Conservation (phyloP, 23 red algal species). For the Gracilaria vermiculophylla region DNA sequence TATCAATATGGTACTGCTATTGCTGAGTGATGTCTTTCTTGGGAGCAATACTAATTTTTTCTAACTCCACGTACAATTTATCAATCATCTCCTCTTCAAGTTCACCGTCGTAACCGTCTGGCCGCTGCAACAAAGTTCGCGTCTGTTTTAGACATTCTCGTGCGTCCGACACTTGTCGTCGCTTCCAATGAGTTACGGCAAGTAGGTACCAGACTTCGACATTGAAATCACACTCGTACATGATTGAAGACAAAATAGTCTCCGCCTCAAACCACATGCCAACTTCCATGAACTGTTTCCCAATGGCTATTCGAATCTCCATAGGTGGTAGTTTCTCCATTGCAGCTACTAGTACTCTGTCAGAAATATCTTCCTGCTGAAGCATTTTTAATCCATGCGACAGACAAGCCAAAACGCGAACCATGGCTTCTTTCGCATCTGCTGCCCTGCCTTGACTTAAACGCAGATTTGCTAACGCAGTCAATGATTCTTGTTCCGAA, state of each 20-base stretch:
- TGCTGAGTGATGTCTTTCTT: conserved; percentile 2
- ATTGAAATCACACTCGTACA: conserved; percentile 82
- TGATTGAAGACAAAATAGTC: conserved; percentile 22
- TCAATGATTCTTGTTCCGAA: conserved; percentile 29
- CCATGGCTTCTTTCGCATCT: conserved; percentile 59
- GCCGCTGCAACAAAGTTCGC: conserved; percentile 23
- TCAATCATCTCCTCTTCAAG: conserved; percentile 66
- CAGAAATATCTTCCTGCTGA: conserved; percentile 17
- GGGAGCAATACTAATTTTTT: conserved; percentile 16
- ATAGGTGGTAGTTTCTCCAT: conserved; percentile 38
- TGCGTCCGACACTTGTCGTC: conserved; percentile 27
- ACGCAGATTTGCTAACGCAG: conserved; percentile 62
- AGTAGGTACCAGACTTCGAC: conserved; percentile 83
- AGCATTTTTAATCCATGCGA: conserved; percentile 33
- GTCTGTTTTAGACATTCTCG: conserved; percentile 33
- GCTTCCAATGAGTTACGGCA: conserved; percentile 54
- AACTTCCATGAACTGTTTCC: conserved; percentile 74
- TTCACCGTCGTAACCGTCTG: conserved; percentile 60
- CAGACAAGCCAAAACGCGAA: conserved; percentile 35
- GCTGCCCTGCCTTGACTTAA: conserved; percentile 53
- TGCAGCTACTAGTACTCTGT: conserved; percentile 1
- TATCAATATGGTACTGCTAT: neutral
- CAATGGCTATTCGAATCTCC: conserved; percentile 71
- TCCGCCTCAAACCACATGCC: conserved; percentile 37
- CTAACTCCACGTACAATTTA: conserved; percentile 60